Evolutionary conservation across 1,284 basidiomycete species (phyloP), one percentile per base, ranked within the genome.

Genomic region (Moesziomyces globuligerus): DNA sequence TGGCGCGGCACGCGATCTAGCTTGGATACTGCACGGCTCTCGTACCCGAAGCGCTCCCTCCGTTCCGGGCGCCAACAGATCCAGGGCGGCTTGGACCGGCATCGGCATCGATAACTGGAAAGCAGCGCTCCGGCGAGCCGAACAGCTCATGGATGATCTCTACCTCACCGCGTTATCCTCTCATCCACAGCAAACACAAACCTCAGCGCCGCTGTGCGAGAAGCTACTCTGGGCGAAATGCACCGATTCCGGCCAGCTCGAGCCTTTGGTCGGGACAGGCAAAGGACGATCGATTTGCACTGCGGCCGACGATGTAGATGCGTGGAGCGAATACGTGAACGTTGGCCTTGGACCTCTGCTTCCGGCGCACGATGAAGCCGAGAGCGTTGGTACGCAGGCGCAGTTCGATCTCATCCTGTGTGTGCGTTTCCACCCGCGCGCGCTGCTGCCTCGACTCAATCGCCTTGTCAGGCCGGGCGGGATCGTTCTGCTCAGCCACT

Each of bases 51-150:
- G 24, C 5, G 23, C 24, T 6, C 20, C 54, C 7, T 15, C 15
- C n/a, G n/a, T 15, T 18, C 6, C 20, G n/a, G n/a, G 10, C 18
- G 25, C 15, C n/a, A n/a, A n/a, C n/a, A n/a, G n/a, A n/a, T n/a
- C n/a, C n/a, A n/a, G n/a, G n/a, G 38, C 15, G 7, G 32, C 18
- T 15, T 71, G 68, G 68, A 49, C 45, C 21, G 68, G 61, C 20
- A 41, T 71, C 20, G 68, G 53, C 18, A 21, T 71, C 34, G 68
- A 71, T 50, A 71, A 58, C 40, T 71, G 68, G 68, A 71, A 61
- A 41, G 68, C 68, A 7, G 61, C 49, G 23, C 56, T 71, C 37
- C 34, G 9, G 15, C 56, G 68, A 5, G 57, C 61, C 4, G 39
- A 57, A 18, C 53, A 47, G 39, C 49, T 71, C 18, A 57, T 58